Evolutionary conservation across 169 alveolate genomes (phyloP), one percentile per base, ranked within the genome.

Genomic region (Amoebophrya sp.): DNA sequence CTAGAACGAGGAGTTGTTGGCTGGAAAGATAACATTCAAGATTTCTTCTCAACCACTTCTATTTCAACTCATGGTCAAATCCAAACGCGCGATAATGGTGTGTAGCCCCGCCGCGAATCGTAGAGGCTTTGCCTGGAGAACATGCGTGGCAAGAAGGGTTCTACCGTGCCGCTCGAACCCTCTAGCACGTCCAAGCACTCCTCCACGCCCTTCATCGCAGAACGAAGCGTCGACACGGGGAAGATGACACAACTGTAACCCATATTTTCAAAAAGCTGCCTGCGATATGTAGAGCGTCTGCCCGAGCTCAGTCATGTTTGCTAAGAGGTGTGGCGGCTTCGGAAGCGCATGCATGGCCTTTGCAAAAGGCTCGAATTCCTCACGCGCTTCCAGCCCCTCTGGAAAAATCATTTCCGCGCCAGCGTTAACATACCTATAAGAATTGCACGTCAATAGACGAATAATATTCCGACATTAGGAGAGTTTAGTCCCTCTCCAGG

Each of bases 321-420:
- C 98, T 65, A 97, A 90, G 39, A 96, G 95, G 89, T 89, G 96
- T n/a, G 96, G 95, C 34, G 95, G 95, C 89, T 76, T 40, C 40
- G 55, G 78, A 18, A 89, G 92, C 41, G 6, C 41, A 77, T 90
- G 26, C 93, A 93, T 40, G 29, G 92, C 93, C 0, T 36, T 40
- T 3, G 94, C 94, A 53, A 93, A 93, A 38, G 33, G 78, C 1
- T 33, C 41, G 38, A 93, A 91, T 54, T 90, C 94, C 18, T 18
- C 91, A 93, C 92, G 92, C 33, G 78, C 40, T 3, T 90, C 53
- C 34, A 94, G 92, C 26, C 97, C 98, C 94, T 97, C 98, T 0
- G 98, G 98, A 94, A 97, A 97, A 41, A 97, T 96, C 98, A 97
- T 97, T 78, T 97, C 98, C 38, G 98, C 98, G 40, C 98, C 98